phyloP scores from a whole-genome alignment of 1,139 yeast genomes.

The Scheffersomyces cryptocercus region DNA sequence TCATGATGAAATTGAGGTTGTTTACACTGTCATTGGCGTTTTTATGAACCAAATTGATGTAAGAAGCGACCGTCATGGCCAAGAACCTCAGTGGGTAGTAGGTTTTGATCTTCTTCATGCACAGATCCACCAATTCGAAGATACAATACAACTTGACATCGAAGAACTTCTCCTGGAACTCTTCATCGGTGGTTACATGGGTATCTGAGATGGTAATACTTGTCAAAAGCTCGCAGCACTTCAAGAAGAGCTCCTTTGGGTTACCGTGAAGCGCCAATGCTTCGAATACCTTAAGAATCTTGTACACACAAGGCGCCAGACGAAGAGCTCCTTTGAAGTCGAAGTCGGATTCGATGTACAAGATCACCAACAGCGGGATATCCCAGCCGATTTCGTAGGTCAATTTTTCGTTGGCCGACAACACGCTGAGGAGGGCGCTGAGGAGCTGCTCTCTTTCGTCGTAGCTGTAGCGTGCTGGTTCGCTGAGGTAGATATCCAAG shows the following conservation, averaged over 20 bases:
- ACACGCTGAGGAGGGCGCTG: constrained; percentile 38
- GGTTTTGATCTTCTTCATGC: constrained; percentile 57
- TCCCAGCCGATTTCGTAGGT: constrained; percentile 86
- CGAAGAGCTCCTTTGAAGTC: constrained; percentile 22
- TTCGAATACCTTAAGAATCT: constrained; percentile 53
- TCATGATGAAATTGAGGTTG: constrained; percentile 47
- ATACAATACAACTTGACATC: constrained; percentile 64
- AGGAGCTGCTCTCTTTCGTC: constrained; percentile 49
- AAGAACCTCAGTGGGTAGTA: constrained; percentile 74
- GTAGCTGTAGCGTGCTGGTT: constrained; percentile 43
- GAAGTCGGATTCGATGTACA: constrained; percentile 35
- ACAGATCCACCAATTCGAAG: constrained; percentile 58
- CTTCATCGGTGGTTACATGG: constrained; percentile 12
- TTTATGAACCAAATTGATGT: constrained; percentile 48
- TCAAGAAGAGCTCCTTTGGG: constrained; percentile 74
- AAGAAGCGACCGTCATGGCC: constrained; percentile 60
- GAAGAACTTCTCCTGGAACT: constrained; percentile 33
- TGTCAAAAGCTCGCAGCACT: constrained; percentile 62
- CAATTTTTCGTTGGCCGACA: constrained; percentile 48
- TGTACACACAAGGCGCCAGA: constrained; percentile 34
- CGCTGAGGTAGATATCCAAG: constrained; percentile 59
- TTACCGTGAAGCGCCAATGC: constrained; percentile 67
- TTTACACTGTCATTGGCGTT: constrained; percentile 30
- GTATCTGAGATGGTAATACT: constrained; percentile 18
- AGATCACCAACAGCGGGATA: constrained; percentile 62